Evolutionary conservation across 1,284 basidiomycete genomes (phyloP).

Genomic region (Boletus subluridellus): DNA sequence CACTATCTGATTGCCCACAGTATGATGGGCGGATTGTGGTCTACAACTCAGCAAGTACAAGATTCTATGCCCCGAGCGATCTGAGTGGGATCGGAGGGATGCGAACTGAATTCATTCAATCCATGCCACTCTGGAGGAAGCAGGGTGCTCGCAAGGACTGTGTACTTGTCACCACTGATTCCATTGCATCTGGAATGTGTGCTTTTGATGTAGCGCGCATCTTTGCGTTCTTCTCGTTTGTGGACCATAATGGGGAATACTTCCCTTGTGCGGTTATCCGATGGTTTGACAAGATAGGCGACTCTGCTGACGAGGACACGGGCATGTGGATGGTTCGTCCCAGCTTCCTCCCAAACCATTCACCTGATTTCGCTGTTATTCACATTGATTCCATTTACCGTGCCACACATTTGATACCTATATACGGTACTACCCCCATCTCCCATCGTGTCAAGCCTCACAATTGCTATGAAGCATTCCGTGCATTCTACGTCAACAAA

Average conservation of each 20-base stretch:
- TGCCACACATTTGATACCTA: conserved; percentile 5
- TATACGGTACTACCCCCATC: background rate
- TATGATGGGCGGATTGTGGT: too few relatives aligned
- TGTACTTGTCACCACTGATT: too few relatives aligned
- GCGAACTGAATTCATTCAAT: too few relatives aligned
- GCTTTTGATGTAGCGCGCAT: background rate
- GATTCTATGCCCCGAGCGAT: too few relatives aligned
- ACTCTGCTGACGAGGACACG: background rate
- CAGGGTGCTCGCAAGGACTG: too few relatives aligned
- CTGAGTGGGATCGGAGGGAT: too few relatives aligned
- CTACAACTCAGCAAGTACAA: too few relatives aligned
- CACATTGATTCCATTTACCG: background rate
- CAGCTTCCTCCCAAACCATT: background rate
- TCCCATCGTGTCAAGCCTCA: background rate
- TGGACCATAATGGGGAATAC: background rate
- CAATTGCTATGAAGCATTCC: conserved; percentile 2
- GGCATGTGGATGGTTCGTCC: background rate
- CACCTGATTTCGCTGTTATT: background rate
- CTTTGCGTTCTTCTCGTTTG: background rate
- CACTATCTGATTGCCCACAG: too few relatives aligned
- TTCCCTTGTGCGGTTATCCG: background rate
- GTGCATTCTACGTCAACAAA: conserved; percentile 10
- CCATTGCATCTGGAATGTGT: background rate
- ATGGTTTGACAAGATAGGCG: background rate
- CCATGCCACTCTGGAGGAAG: too few relatives aligned